These are phyloP conservation scores for Candida freyschussii DNA, from an alignment of 1,139 yeast genomes.

Conservation along the genomic window DNA sequence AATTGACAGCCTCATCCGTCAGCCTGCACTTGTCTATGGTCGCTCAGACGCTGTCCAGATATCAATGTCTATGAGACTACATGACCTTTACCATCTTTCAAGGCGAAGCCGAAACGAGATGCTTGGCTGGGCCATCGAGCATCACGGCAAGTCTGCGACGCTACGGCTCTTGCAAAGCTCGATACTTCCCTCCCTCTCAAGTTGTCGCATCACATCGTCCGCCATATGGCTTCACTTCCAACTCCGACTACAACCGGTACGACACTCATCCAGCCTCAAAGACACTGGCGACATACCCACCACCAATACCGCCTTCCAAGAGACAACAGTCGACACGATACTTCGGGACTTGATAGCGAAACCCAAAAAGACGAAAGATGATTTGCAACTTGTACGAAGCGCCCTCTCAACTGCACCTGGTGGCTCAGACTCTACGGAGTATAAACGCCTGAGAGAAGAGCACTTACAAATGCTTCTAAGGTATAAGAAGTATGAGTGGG, in stretches of 20 bases:
- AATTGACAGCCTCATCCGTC: no score
- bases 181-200: constrained; percentile 16
- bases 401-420: neutral
- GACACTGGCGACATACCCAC: neutral
- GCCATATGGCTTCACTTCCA: neutral
- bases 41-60: no score
- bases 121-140: constrained; percentile 15
- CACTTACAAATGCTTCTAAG: constrained; percentile 9
- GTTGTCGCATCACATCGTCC: neutral
- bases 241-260: neutral
- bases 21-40: no score
- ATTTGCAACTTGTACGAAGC: constrained; percentile 4
- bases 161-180: constrained; percentile 10
- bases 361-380: constrained; percentile 5
- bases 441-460: constrained; percentile 1
- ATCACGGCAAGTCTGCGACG: constrained; percentile 10
- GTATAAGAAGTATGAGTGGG: constrained; percentile 11
- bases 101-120: constrained; percentile 13
- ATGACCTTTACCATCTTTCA: constrained; percentile 2
- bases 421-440: constrained; percentile 1
- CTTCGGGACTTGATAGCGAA: constrained; percentile 3
- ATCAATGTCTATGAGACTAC: constrained; percentile 9
- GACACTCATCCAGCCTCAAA: constrained; percentile 1
- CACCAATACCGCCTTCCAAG: neutral
- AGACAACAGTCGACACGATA: neutral